phyloP scores from a whole-genome alignment of 2,329 filamentous ascomycete species.

The Fusarium subglutinans region DNA sequence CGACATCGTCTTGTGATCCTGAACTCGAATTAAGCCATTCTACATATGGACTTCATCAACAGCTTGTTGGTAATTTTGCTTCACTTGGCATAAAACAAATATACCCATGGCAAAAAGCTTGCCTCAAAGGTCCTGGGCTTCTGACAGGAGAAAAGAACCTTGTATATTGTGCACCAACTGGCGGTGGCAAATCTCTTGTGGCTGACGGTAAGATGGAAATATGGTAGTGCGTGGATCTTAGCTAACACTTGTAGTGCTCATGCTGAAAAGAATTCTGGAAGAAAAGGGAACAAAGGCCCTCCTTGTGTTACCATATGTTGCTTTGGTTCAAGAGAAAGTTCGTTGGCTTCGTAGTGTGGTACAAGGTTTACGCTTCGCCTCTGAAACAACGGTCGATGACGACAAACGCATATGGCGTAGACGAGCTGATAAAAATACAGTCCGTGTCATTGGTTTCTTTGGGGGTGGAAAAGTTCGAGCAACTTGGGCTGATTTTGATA shows the following conservation, averaged over 20 bases:
- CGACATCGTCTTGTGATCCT: constrained; percentile 60
- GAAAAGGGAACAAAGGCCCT: constrained; percentile 73
- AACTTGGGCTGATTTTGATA: constrained; percentile 78
- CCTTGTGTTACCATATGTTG: constrained; percentile 79
- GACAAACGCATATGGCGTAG: constrained; percentile 59
- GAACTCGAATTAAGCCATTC: constrained; percentile 70
- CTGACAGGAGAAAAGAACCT: constrained; percentile 73
- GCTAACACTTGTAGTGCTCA: constrained; percentile 61
- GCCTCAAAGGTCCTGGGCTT: constrained; percentile 73
- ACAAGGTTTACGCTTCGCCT: constrained; percentile 61
- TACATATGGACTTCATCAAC: constrained; percentile 68
- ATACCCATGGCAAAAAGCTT: constrained; percentile 83
- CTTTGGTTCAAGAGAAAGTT: constrained; percentile 82
- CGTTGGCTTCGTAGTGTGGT: constrained; percentile 76
- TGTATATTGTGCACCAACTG: constrained; percentile 83
- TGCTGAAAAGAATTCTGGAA: constrained; percentile 76
- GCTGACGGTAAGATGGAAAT: constrained; percentile 61
- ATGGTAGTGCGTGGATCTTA: not conserved
- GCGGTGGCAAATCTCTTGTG: constrained; percentile 80
- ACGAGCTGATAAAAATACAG: constrained; percentile 64
- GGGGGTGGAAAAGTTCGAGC: constrained; percentile 74
- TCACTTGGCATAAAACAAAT: constrained; percentile 75
- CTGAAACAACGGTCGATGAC: constrained; percentile 48
- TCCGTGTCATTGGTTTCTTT: constrained; percentile 78
- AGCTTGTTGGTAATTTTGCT: constrained; percentile 71